Evolutionary conservation across 169 alveolate species (phyloP), one percentile per base, ranked within the genome.

Genomic region (Plasmodium cynomolgi): DNA sequence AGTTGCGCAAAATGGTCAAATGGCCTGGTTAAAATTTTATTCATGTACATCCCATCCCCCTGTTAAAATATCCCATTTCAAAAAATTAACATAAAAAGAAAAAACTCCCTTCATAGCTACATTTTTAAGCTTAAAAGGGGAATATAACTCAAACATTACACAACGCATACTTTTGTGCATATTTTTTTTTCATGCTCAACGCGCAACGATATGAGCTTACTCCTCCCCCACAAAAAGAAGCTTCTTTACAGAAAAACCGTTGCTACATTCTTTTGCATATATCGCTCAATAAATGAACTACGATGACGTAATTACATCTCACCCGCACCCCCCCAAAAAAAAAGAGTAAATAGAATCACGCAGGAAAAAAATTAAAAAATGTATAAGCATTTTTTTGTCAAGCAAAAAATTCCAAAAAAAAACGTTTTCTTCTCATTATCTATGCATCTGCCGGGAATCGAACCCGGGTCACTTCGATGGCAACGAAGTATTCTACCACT

Each of bases 391-490:
- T 26, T 15, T 13, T 50, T 50, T 47, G n/a, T 0, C 17, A 1
- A 50, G 17, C 23, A 47, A 31, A 33, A 91, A 82, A 4, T 56
- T 1, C 26, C 3, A 44, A 39, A 47, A 74, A 84, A 85, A n/a
- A n/a, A n/a, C n/a, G n/a, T n/a, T n/a, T n/a, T n/a, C n/a, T n/a
- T n/a, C n/a, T n/a, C n/a, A n/a, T n/a, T n/a, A n/a, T 41, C 0
- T 50, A 50, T 97, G 99, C 99, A 96, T 96, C 98, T 97, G 98
- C 99, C 99, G 99, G 99, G 99, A 98, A 98, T 98, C 99, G 99
- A 98, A 98, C 99, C 99, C 99, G 99, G 99, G 99, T 98, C 99
- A 97, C 99, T 97, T 97, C 99, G 99, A 98, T 98, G 99, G 99
- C 99, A 98, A 98, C 99, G 99, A 97, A 97, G 98, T 97, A 98